Percentiles rank a stretch among this genome's conserved stretches.
Evolutionary conservation across 2,329 filamentous ascomycete species (phyloP).

Genomic region (Exophiala calicioides): DNA sequence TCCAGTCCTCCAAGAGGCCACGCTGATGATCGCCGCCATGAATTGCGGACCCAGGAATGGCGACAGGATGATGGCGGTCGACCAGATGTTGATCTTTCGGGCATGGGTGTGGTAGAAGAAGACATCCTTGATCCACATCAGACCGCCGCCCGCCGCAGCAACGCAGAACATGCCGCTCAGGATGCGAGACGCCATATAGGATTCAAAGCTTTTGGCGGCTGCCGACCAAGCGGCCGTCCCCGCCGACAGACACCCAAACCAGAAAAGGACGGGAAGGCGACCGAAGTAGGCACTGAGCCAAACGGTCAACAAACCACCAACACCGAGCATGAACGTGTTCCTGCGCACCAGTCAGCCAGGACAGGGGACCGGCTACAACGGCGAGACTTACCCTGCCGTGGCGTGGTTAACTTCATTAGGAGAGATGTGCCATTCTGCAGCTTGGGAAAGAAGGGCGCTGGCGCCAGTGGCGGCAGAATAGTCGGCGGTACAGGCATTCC

Average conservation of each 20-base stretch:
- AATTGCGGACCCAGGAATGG: constrained; percentile 44
- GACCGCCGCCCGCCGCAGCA: constrained; percentile 40
- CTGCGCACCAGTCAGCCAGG: constrained; percentile 29
- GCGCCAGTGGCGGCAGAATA: constrained; percentile 52
- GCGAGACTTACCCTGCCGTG: constrained; percentile 40
- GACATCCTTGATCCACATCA: constrained; percentile 59
- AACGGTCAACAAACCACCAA: constrained; percentile 45
- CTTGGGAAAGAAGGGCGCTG: constrained; percentile 48
- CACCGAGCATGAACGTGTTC: constrained; percentile 53
- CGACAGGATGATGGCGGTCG: constrained; percentile 39
- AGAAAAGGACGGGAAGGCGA: constrained; percentile 46
- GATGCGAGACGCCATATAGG: constrained; percentile 52
- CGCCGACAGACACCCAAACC: constrained; percentile 34
- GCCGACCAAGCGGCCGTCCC: constrained; percentile 45
- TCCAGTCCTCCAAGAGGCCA: constrained; percentile 38
- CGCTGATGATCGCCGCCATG: constrained; percentile 53
- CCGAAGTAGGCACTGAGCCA: constrained; percentile 46
- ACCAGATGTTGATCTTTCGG: constrained; percentile 42
- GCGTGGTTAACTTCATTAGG: constrained; percentile 54
- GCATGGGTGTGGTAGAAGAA: constrained; percentile 61
- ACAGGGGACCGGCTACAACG: background rate
- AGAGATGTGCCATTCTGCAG: constrained; percentile 51
- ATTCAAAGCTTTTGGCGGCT: constrained; percentile 47
- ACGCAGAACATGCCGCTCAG: constrained; percentile 53
- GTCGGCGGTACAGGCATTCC: constrained; percentile 52